These are phyloP conservation scores for Nannizziopsis barbatae DNA, from an alignment of 2,329 filamentous ascomycete species.

Conservation along the genomic window DNA sequence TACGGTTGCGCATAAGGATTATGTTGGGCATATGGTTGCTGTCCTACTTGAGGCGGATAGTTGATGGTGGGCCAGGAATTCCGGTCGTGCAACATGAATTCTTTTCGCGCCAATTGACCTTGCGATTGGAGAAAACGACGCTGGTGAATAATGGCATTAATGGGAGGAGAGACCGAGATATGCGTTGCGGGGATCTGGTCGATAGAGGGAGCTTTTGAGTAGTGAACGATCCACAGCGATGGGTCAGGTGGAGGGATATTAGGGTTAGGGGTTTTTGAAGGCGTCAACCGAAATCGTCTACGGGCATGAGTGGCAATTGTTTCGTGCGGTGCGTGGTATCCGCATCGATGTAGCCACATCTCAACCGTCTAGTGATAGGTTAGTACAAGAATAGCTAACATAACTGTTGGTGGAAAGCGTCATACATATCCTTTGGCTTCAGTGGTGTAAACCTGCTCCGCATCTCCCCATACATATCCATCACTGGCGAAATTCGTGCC, in stretches of 20 bases:
- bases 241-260: slow-evolving; percentile 63
- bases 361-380: slow-evolving; percentile 59
- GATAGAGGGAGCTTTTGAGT: slow-evolving; percentile 62
- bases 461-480: slow-evolving; percentile 81
- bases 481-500: slow-evolving; percentile 73
- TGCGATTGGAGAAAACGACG: slow-evolving; percentile 55
- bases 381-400: neutral
- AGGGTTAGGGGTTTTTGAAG: slow-evolving; percentile 57
- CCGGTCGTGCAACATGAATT: slow-evolving; percentile 87
- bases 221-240: slow-evolving; percentile 84
- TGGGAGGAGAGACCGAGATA: slow-evolving; percentile 38
- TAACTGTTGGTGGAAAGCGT: neutral
- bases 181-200: slow-evolving; percentile 58
- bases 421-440: slow-evolving; percentile 59
- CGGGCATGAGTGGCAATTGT: slow-evolving; percentile 64
- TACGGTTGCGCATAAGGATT: slow-evolving; percentile 33
- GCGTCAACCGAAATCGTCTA: slow-evolving; percentile 72
- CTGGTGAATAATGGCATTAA: slow-evolving; percentile 34
- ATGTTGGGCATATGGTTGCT: slow-evolving; percentile 42
- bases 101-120: slow-evolving; percentile 75
- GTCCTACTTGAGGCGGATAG: slow-evolving; percentile 47
- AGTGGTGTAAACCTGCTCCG: slow-evolving; percentile 64
- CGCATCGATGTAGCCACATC: slow-evolving; percentile 69
- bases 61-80: slow-evolving; percentile 80
- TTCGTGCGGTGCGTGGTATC: slow-evolving; percentile 64